phyloP scores from a whole-genome alignment of 495 filamentous ascomycete species.

The Talaromyces borbonicus region DNA sequence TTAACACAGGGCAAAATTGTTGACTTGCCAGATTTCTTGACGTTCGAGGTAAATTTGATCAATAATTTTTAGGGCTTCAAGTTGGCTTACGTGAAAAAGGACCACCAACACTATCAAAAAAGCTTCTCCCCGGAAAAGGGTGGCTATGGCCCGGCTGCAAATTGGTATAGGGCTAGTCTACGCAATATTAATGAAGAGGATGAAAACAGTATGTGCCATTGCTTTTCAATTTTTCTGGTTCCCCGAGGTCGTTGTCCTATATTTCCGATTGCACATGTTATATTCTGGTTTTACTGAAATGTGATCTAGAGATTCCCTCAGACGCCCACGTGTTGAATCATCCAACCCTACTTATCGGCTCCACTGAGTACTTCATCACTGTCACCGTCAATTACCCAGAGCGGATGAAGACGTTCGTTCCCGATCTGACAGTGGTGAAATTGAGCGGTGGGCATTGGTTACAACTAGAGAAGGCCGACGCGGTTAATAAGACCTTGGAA shows the following conservation, averaged over 20 bases:
- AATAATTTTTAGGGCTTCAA: neutral
- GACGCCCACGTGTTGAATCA: slow-evolving; percentile 5
- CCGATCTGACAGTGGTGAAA: slow-evolving; percentile 14
- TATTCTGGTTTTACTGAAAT: neutral
- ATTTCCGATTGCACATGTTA: neutral
- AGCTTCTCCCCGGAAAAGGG: slow-evolving; percentile 14
- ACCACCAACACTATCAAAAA: slow-evolving; percentile 13
- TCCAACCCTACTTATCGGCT: slow-evolving; percentile 10
- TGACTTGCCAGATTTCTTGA: slow-evolving; percentile 15
- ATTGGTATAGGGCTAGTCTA: slow-evolving; percentile 24
- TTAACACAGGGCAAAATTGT: slow-evolving; percentile 12
- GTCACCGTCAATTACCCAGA: slow-evolving; percentile 7
- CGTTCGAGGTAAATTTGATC: slow-evolving; percentile 7
- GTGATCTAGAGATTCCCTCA: neutral
- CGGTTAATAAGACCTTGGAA: slow-evolving; percentile 29
- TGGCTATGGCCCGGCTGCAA: slow-evolving; percentile 13
- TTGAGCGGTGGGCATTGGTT: slow-evolving; percentile 21
- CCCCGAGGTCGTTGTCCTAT: neutral
- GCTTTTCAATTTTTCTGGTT: too few species aligned
- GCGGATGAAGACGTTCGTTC: slow-evolving; percentile 12
- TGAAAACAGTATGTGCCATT: slow-evolving; percentile 7
- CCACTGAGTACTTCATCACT: slow-evolving; percentile 12
- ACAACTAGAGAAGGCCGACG: slow-evolving; percentile 25
- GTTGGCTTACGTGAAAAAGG: slow-evolving; percentile 10
- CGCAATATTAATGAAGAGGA: slow-evolving; percentile 20